Base-by-base conservation (phyloP, 495 filamentous ascomycete genomes). In the Penicillium diatomitis region DNA sequence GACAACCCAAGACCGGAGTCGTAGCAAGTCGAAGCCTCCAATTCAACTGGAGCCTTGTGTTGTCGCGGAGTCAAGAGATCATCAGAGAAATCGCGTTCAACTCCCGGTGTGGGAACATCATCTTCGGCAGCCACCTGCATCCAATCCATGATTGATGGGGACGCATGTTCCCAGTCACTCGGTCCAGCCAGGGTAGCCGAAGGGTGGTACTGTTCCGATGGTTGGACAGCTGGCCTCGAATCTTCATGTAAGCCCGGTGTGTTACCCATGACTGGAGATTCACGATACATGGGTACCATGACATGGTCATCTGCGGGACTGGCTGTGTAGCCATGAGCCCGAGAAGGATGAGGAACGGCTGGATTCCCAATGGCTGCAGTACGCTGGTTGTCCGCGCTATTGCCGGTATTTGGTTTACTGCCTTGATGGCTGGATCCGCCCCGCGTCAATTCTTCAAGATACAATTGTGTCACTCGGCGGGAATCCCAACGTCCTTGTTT, bases 61-160 rank as follows among this genome's bases (percentile, higher is more conserved):
- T 29, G 10, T 4, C 55, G 63, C 11, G 69, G 63, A 9, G 63
- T 69, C 28, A 44, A 45, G 38, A 52, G 52, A 5, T 56, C 60
- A 35, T 33, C 11, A 9, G 46, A 36, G 27, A 32, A 45, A 10
- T 31, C 40, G 8, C 41, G 32, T 31, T 68, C 65, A 44, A 41
- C 35, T 31, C 38, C 51, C 6, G 64, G 48, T 30, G 56, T 54
- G 44, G 49, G 10, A 33, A 53, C 53, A 45, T 63, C 70, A 44
- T 75, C 69, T 8, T 67, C 64, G 3, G 64, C 71, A 4, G 72
- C 71, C 31, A 75, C 51, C 50, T 75, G 69, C 67, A 77, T 76
- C 68, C 75, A 77, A 51, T 78, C 76, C 48, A 68, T 69, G 35
- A 80, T 75, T 3, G 76, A 80, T 5, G 77, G 77, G 6, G 77